Evolutionary conservation across 2,329 filamentous ascomycete genomes (phyloP).

Genomic region (Epichloe festucae): DNA sequence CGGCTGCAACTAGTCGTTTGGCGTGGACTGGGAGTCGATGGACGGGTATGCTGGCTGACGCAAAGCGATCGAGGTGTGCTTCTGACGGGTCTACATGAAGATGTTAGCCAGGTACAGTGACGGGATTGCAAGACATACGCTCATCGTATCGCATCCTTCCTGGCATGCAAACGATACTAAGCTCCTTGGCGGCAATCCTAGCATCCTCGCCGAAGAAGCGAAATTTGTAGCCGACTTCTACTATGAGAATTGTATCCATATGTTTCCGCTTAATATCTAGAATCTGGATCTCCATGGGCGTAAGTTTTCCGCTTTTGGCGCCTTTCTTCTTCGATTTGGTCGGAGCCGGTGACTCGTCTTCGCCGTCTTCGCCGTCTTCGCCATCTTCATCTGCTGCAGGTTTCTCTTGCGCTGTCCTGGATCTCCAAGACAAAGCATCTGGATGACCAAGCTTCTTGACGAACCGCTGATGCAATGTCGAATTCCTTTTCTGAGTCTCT

Average conservation of each 20-base stretch:
- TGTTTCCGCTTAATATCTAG: slow-evolving; percentile 88
- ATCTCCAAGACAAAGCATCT: slow-evolving; percentile 61
- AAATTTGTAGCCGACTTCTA: slow-evolving; percentile 98
- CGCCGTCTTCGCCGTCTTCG: slow-evolving; percentile 43
- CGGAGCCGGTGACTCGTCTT: slow-evolving; percentile 29
- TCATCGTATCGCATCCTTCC: slow-evolving; percentile 93
- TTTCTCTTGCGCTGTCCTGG: slow-evolving; percentile 42
- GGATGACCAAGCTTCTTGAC: slow-evolving; percentile 81
- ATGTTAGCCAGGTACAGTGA: slow-evolving; percentile 5
- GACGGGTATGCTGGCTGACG: slow-evolving; percentile 88
- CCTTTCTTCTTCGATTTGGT: slow-evolving; percentile 53
- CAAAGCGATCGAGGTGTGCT: slow-evolving; percentile 82
- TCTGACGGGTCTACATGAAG: slow-evolving; percentile 58
- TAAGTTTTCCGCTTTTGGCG: slow-evolving; percentile 63
- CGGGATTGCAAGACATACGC: slow-evolving; percentile 32
- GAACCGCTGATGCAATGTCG: slow-evolving; percentile 69
- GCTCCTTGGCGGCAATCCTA: slow-evolving; percentile 71
- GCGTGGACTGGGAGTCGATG: slow-evolving; percentile 87
- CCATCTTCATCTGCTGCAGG: slow-evolving; percentile 40
- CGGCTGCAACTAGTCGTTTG: slow-evolving; percentile 80
- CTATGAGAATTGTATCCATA: slow-evolving; percentile 76
- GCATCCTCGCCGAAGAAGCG: slow-evolving; percentile 95
- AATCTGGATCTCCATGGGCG: slow-evolving; percentile 86
- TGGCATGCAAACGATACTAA: slow-evolving; percentile 93
- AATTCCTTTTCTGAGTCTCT: slow-evolving; percentile 43